These are phyloP conservation scores for Choiromyces venosus DNA, from an alignment of 495 filamentous ascomycete species.

Conservation along the genomic window DNA sequence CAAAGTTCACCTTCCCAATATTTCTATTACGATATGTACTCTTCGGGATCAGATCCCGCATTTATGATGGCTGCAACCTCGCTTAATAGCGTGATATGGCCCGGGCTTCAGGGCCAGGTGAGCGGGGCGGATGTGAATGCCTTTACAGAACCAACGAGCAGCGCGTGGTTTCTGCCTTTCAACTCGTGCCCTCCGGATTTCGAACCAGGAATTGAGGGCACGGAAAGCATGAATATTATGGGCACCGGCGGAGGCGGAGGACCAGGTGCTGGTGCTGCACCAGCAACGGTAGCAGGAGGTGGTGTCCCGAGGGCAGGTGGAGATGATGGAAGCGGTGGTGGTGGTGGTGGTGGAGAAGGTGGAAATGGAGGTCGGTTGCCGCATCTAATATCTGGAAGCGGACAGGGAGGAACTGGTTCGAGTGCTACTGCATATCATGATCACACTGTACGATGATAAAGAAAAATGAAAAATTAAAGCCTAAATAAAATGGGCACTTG, in stretches of 20 bases:
- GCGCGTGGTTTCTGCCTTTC: slow-evolving; percentile 92
- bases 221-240: slow-evolving; percentile 28
- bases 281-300: neutral
- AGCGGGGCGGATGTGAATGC: slow-evolving; percentile 35
- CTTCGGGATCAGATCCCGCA: slow-evolving; percentile 35
- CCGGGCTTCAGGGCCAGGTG: slow-evolving; percentile 32
- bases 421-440: slow-evolving; percentile 32
- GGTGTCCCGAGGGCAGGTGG: slow-evolving; percentile 5
- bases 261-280: slow-evolving; percentile 10
- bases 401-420: slow-evolving; percentile 16
- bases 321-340: slow-evolving; percentile 7
- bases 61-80: slow-evolving; percentile 25
- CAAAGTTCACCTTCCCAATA: slow-evolving; percentile 27
- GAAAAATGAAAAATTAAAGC: slow-evolving; percentile 24
- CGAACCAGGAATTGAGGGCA: slow-evolving; percentile 60
- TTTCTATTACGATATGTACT: slow-evolving; percentile 38
- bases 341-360: slow-evolving; percentile 15
- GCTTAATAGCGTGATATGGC: slow-evolving; percentile 35
- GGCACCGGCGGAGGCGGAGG: slow-evolving; percentile 25
- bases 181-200: slow-evolving; percentile 49
- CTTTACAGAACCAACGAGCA: slow-evolving; percentile 49
- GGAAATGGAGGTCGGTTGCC: slow-evolving; percentile 32
- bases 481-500: neutral
- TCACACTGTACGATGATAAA: slow-evolving; percentile 36
- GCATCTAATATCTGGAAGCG: slow-evolving; percentile 36